phyloP scores from a whole-genome alignment of 345 rosid genomes.

The Dimocarpus longan region DNA sequence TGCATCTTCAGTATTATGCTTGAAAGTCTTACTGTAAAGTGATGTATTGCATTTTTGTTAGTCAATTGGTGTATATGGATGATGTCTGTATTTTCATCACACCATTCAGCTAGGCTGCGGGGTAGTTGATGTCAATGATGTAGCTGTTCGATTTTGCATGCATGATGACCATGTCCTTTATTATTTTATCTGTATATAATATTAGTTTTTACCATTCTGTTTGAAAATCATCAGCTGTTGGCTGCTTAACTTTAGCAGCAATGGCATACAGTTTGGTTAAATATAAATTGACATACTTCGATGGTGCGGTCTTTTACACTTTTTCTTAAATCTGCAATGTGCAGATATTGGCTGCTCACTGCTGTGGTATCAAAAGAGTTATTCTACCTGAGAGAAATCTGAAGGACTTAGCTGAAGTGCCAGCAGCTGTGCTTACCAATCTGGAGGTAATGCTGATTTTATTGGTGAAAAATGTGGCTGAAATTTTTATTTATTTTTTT shows the following conservation, averaged over 20 bases:
- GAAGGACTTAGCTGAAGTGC: slow-evolving; percentile 96
- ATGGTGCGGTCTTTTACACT: neutral
- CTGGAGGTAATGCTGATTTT: slow-evolving; percentile 65
- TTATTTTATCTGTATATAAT: neutral
- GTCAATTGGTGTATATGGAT: neutral
- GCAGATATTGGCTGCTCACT: slow-evolving; percentile 97
- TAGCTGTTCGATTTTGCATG: neutral
- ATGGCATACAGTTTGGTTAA: neutral
- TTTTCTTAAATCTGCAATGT: slow-evolving; percentile 23
- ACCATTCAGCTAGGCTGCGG: neutral
- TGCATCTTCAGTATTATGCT: neutral
- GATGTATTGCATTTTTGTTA: neutral
- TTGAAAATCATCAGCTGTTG: neutral
- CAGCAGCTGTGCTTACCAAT: slow-evolving; percentile 74
- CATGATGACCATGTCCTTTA: neutral
- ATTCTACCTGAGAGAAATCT: slow-evolving; percentile 92
- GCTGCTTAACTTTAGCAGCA: neutral
- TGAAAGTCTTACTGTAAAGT: neutral
- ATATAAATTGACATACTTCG: neutral
- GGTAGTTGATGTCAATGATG: slow-evolving; percentile 7
- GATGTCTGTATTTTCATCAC: neutral
- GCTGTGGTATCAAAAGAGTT: slow-evolving; percentile 87
- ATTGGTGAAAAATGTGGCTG: neutral
- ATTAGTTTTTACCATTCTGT: neutral
- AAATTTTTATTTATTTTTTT: neutral